Evolutionary conservation across 139 green algal genomes (phyloP), one percentile per base, ranked within the genome.

Genomic region (Coccomyxa sp.): DNA sequence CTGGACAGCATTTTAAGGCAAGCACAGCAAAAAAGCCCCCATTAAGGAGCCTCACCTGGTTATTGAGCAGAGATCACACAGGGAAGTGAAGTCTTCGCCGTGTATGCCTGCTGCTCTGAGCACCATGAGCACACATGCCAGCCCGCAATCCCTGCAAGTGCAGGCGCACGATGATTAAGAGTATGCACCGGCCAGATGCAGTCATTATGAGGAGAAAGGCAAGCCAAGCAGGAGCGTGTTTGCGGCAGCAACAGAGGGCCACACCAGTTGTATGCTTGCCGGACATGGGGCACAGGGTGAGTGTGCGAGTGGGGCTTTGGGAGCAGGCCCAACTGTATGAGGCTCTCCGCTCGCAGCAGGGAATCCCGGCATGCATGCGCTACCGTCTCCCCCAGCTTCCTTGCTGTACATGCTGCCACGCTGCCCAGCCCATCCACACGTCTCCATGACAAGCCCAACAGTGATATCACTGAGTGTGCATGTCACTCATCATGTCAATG

Each of bases 91-190:
- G 83, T 92, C 82, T 31, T 87, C 87, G 0, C 83, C 67, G 23
- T 83, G 59, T 15, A 88, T 75, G 3, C 88, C 90, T 3, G 91
- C 77, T 15, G 90, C 86, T 0, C 86, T 84, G 30, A 98, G 79
- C 28, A 95, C 90, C 95, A 98, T 98, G 13, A 95, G 85, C 27
- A 94, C 92, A 82, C 95, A 98, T 13, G 95, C 95, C 23, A 98
- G 80, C 0, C 95, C 95, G 81, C 95, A 98, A 83, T 98, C 95
- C 95, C 93, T 96, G 89, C 75, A 86, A 11, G 57, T 38, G 18
- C 13, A 31, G 38, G 17, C 57, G 0, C 32, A 59, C 58, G 38
- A 51, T 51, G 38, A 51, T 51, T 7, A 51, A 7, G 38, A 7
- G 38, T 7, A 51, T 51, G 38, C 38, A 51, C 38, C 38, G 7